Evolutionary conservation across 495 filamentous ascomycete species (phyloP), one percentile per base, ranked within the genome.

Genomic region (Penicillium angulare): DNA sequence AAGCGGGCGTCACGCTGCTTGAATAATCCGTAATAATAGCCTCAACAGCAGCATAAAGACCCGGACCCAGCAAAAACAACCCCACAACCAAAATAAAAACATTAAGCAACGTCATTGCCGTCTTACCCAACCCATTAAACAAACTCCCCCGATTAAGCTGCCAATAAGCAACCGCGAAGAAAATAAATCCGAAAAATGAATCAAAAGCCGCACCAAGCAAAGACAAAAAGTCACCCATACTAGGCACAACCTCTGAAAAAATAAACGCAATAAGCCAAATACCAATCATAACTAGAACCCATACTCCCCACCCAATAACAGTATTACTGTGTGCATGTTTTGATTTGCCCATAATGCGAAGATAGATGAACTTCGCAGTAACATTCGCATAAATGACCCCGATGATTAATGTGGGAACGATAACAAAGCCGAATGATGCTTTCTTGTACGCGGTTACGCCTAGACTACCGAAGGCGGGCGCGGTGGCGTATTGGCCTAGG

Each of bases 371-470:
- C 46, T 82, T 82, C 5, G 68, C 69, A 0, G 73, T 73, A 13
- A 77, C 78, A 43, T 82, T 78, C 9, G 78, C 63, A 56, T 82
- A 81, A 39, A 82, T 63, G 17, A 63, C 65, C 2, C 76, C 79
- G 20, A 77, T 77, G 44, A 82, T 72, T 6, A 80, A 53, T 23
- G 73, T 79, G 2, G 73, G 72, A 4, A 76, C 72, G 47, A 77
- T 72, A 3, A 70, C 75, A 43, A 67, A 71, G 18, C 59, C 63
- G 40, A 68, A 70, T 26, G 72, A 80, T 0, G 74, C 72, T 35
- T 77, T 75, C 55, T 81, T 81, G 53, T 71, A 65, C 48, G 67
- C 69, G 15, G 58, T 69, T 13, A 63, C 56, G 2, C 72, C 72
- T 10, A 83, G 60, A 52, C 68, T 74, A 13, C 70, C 70, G 52